phyloP scores from a whole-genome alignment of 1,139 yeast genomes.

The Suhomyces maxii region DNA sequence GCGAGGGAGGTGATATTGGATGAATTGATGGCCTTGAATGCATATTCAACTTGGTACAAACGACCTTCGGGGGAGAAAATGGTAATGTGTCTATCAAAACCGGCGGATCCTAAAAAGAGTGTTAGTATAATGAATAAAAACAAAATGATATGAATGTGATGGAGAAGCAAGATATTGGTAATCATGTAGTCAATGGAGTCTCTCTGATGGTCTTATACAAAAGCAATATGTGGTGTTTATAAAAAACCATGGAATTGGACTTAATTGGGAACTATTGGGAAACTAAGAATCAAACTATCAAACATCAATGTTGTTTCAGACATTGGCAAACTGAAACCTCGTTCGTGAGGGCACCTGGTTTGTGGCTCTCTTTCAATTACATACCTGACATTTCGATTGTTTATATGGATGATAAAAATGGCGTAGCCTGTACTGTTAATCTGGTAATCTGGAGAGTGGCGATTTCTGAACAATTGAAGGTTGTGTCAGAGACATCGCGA shows the following conservation, averaged over 20 bases:
- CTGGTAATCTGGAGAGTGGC: conserved; percentile 3
- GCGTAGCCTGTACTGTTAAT: background rate
- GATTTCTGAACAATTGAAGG: conserved; percentile 1
- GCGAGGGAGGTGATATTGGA: conserved; percentile 90
- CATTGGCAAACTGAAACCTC: too few relatives aligned
- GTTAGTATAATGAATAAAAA: conserved; percentile 9
- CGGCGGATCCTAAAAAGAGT: conserved; percentile 61
- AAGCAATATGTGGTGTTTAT: too few relatives aligned
- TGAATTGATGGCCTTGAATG: conserved; percentile 94
- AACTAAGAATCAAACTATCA: too few relatives aligned
- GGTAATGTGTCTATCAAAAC: conserved; percentile 97
- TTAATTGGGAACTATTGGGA: too few relatives aligned
- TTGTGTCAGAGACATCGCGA: background rate
- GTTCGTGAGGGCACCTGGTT: too few relatives aligned
- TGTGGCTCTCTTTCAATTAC: conserved; percentile 2
- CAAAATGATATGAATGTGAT: too few relatives aligned
- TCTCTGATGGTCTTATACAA: background rate
- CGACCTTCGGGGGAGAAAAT: conserved; percentile 98
- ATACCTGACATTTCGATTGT: conserved; percentile 18
- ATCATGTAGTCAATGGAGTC: too few relatives aligned
- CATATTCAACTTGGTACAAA: conserved; percentile 94
- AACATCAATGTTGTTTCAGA: too few relatives aligned
- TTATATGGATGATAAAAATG: background rate
- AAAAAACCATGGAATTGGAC: too few relatives aligned
- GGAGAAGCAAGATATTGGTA: too few relatives aligned